phyloP scores from a whole-genome alignment of 2,329 filamentous ascomycete genomes.

The Domatiomyces catenatus region DNA sequence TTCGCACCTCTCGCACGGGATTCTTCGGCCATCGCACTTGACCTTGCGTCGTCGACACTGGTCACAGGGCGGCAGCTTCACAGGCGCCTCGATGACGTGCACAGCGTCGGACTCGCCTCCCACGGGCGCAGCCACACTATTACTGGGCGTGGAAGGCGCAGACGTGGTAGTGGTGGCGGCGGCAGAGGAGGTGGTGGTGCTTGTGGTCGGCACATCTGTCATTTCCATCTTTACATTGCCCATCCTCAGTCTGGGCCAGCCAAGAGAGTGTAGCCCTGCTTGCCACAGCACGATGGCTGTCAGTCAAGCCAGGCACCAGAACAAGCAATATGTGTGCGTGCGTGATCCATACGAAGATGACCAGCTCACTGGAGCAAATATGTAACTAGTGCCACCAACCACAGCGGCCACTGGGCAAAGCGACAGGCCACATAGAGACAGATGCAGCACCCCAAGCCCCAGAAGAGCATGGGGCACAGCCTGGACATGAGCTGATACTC shows the following conservation, averaged over 20 bases:
- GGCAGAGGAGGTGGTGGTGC: background rate
- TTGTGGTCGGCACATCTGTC: background rate
- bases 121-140: constrained; percentile 5
- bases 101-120: constrained; percentile 3
- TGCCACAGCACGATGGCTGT: background rate
- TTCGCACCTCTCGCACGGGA: constrained; percentile 1
- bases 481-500: background rate
- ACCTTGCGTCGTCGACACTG: constrained; percentile 17
- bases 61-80: constrained; percentile 15
- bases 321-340: background rate
- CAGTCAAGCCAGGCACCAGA: background rate
- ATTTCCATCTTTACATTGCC: background rate
- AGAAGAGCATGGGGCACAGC: background rate
- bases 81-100: constrained; percentile 3
- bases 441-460: background rate
- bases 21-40: constrained; percentile 7
- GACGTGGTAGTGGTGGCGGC: background rate
- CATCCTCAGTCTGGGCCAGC: background rate
- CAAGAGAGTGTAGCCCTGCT: background rate
- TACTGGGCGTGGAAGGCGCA: no score
- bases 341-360: background rate
- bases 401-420: background rate
- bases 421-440: background rate
- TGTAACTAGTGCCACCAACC: background rate
- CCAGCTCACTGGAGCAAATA: background rate